Evolutionary conservation across 2,329 filamentous ascomycete genomes (phyloP), one percentile per base, ranked within the genome.

Genomic region (Fusarium agapanthi): DNA sequence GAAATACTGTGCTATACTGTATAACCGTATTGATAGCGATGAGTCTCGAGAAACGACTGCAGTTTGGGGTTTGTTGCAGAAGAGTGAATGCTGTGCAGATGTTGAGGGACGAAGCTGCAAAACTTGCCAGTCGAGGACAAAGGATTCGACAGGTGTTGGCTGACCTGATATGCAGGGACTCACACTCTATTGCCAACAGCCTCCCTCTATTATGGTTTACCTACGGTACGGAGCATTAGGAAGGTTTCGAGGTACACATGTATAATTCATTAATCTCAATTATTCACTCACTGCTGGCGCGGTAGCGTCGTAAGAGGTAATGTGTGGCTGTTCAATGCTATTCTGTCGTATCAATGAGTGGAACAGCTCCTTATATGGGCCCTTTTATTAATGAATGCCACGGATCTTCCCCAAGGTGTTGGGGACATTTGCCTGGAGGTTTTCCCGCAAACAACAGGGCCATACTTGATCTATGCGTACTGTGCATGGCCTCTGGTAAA

Each of bases 381-480:
- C 18, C 30, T 37, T 61, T 41, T 41, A 58, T 50, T 41, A 50
- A 47, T 69, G 44, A 57, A 48, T 62, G 40, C 38, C 35, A 61
- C 59, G 16, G 37, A 59, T 61, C 55, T 45, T 48, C 44, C 61
- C 50, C 58, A 65, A 57, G 34, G 38, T 59, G n/a, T 37, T 59
- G 50, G 55, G 37, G 32, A 26, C 44, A 38, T 66, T 51, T 64
- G 43, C 59, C 48, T 32, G 50, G 40, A 56, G 43, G 48, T 32
- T 72, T 43, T 65, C 57, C 67, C 62, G 44, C 40, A 56, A 60
- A 62, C 47, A 65, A 65, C 41, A 64, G 57, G 71, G 50, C 59
- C 74, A 44, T 47, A 44, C 24, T 54, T 75, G 75, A 73, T 76
- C 75, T 71, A 76, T 75, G 75, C 75, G 67, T 67, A 60, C 51